phyloP scores from a whole-genome alignment of 345 rosid genomes.

The Lepidium africanum region DNA sequence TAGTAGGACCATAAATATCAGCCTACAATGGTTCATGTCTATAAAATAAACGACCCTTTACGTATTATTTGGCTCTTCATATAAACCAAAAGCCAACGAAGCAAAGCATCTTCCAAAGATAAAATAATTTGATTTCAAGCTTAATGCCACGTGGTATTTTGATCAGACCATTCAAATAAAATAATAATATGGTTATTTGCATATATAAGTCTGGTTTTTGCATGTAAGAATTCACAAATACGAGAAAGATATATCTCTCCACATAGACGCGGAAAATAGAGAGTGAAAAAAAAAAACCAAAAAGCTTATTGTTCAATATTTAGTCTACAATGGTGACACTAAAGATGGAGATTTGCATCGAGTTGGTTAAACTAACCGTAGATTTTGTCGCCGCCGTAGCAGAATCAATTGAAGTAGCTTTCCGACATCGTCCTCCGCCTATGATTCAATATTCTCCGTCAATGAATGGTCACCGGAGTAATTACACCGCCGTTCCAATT shows the following conservation, averaged over 20 bases:
- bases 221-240: slow-evolving; percentile 16
- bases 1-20: no score
- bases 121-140: slow-evolving; percentile 13
- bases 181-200: not conserved
- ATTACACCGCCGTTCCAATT: slow-evolving; percentile 18
- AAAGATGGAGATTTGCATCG: slow-evolving; percentile 29
- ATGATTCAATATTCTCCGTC: not conserved
- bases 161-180: not conserved
- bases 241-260: not conserved
- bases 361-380: slow-evolving; percentile 22
- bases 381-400: slow-evolving; percentile 27
- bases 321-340: slow-evolving; percentile 19
- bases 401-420: slow-evolving; percentile 25
- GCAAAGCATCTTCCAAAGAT: slow-evolving; percentile 4
- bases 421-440: slow-evolving; percentile 27
- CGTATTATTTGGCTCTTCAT: slow-evolving; percentile 16
- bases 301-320: not conserved
- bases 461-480: slow-evolving; percentile 19
- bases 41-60: slow-evolving; percentile 8
- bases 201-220: slow-evolving; percentile 15
- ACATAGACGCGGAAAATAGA: slow-evolving; percentile 30
- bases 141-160: slow-evolving; percentile 19
- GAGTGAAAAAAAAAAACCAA: not conserved
- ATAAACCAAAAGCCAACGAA: slow-evolving; percentile 25
- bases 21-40: not conserved